Percentiles rank a stretch among this genome's conserved stretches.
Evolutionary conservation across 1,139 yeast genomes (phyloP).

Genomic region (Yamadazyma dushanensis): DNA sequence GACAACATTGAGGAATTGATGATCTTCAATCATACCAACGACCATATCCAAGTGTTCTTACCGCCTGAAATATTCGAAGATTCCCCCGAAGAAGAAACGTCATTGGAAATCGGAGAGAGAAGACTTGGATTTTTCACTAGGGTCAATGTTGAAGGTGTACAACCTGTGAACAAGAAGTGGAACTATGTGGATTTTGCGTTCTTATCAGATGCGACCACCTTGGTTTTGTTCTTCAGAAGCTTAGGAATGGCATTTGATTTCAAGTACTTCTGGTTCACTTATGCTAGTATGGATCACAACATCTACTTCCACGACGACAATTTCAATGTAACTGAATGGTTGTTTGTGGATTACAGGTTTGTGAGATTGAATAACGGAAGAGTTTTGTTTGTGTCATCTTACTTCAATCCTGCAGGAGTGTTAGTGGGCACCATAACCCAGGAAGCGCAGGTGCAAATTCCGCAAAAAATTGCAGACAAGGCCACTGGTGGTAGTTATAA

Average conservation of each 20-base stretch:
- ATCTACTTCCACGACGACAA: slow-evolving; percentile 32
- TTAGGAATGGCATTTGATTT: slow-evolving; percentile 28
- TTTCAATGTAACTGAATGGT: slow-evolving; percentile 36
- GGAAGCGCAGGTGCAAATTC: slow-evolving; percentile 36
- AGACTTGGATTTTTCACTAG: slow-evolving; percentile 37
- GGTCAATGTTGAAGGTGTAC: slow-evolving; percentile 32
- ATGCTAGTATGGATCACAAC: slow-evolving; percentile 46
- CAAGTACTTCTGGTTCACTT: slow-evolving; percentile 25
- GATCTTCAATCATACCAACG: slow-evolving; percentile 30
- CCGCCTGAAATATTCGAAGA: slow-evolving; percentile 30
- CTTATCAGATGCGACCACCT: slow-evolving; percentile 35
- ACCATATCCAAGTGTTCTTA: slow-evolving; percentile 29
- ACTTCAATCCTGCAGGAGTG: slow-evolving; percentile 32
- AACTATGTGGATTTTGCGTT: slow-evolving; percentile 25
- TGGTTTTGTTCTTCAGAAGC: slow-evolving; percentile 29
- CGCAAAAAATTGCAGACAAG: slow-evolving; percentile 25
- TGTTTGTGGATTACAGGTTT: slow-evolving; percentile 39
- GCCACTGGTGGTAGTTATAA: slow-evolving; percentile 19
- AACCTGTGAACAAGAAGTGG: slow-evolving; percentile 22
- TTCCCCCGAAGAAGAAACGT: slow-evolving; percentile 18
- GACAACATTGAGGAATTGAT: slow-evolving; percentile 29
- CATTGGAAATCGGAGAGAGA: slow-evolving; percentile 28
- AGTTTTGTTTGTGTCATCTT: slow-evolving; percentile 30
- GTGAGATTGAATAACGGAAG: slow-evolving; percentile 38
- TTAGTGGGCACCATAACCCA: slow-evolving; percentile 28